Evolutionary conservation across 2,329 filamentous ascomycete genomes (phyloP), one percentile per base, ranked within the genome.

Genomic region (Massarina eburnea): DNA sequence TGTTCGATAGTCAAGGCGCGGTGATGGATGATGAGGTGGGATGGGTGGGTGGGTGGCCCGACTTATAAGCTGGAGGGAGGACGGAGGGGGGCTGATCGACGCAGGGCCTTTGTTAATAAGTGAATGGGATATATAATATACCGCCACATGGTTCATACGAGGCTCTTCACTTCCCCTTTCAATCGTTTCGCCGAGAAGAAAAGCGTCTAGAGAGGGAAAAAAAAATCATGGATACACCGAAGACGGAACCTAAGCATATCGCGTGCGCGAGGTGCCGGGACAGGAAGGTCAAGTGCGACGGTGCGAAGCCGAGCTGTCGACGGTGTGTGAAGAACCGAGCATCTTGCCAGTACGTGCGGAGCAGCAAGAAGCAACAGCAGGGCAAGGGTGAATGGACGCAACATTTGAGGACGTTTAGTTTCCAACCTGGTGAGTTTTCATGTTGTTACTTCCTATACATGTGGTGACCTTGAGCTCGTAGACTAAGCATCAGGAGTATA

Each of bases 241-340:
- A 34, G 27, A 41, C 40, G 14, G 46, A 49, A 36, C 5, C 19
- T 6, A 55, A 50, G 36, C 54, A 57, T 30, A 39, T 54, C 37
- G 54, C 54, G 14, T 57, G 54, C 37, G 33, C 52, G 14, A 41
- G 52, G 3, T 57, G 54, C 26, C 36, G 54, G 26, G 54, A 57
- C 26, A 41, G 54, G 32, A 57, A 57, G 30, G 54, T 57, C 14
- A 50, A 51, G 29, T 57, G 54, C 35, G 54, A 57, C 34, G 54
- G 54, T 1, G 48, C 9, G n/a, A 53, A 49, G 34, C 52, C 49
- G 12, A 39, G 35, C 9, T 57, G 54, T 29, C 39, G 41, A 21
- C 21, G 52, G 29, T 57, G 54, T 41, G 22, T 22, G 17, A 39
- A 42, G 8, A 43, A 41, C 22, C 34, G 46, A 4, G 41, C 45